These are phyloP conservation scores for Fusarium denticulatum DNA, from an alignment of 2,329 filamentous ascomycete genomes.

Conservation along the genomic window DNA sequence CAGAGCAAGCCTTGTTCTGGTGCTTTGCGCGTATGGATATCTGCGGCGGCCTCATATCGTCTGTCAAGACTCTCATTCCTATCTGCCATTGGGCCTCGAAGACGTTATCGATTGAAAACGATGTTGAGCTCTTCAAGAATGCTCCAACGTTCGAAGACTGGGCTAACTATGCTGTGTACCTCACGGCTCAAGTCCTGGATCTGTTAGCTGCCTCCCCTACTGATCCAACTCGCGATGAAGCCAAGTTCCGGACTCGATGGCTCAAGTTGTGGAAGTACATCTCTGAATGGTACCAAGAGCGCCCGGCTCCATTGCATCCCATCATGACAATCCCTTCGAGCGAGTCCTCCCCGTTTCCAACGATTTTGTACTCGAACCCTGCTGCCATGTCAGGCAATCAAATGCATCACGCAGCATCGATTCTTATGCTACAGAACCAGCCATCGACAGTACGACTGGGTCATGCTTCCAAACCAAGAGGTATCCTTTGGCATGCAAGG, in stretches of 20 bases:
- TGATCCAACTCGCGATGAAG: slow-evolving; percentile 35
- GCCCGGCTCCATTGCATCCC: slow-evolving; percentile 50
- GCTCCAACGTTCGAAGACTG: slow-evolving; percentile 55
- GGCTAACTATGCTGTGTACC: slow-evolving; percentile 61
- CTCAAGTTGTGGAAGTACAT: slow-evolving; percentile 51
- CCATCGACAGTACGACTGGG: slow-evolving; percentile 54
- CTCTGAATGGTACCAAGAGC: slow-evolving; percentile 53
- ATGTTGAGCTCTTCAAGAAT: slow-evolving; percentile 49
- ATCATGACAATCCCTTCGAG: slow-evolving; percentile 48
- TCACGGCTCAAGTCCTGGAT: slow-evolving; percentile 56
- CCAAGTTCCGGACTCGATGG: slow-evolving; percentile 48
- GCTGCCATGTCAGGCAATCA: slow-evolving; percentile 65
- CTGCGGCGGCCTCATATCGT: slow-evolving; percentile 62
- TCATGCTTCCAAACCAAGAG: slow-evolving; percentile 52
- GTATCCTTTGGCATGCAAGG: slow-evolving; percentile 62
- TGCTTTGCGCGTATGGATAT: slow-evolving; percentile 65
- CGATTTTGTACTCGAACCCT: slow-evolving; percentile 61
- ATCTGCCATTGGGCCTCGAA: slow-evolving; percentile 57
- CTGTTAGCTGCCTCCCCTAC: slow-evolving; percentile 46
- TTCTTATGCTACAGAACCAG: slow-evolving; percentile 61
- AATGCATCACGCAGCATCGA: slow-evolving; percentile 62
- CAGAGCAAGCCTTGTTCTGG: slow-evolving; percentile 64
- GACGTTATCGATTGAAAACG: slow-evolving; percentile 42
- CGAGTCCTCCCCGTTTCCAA: slow-evolving; percentile 60
- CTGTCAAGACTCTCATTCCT: slow-evolving; percentile 60